Base-by-base conservation (phyloP, 2,329 filamentous ascomycete genomes). In the Pseudogymnoascus sp. region DNA sequence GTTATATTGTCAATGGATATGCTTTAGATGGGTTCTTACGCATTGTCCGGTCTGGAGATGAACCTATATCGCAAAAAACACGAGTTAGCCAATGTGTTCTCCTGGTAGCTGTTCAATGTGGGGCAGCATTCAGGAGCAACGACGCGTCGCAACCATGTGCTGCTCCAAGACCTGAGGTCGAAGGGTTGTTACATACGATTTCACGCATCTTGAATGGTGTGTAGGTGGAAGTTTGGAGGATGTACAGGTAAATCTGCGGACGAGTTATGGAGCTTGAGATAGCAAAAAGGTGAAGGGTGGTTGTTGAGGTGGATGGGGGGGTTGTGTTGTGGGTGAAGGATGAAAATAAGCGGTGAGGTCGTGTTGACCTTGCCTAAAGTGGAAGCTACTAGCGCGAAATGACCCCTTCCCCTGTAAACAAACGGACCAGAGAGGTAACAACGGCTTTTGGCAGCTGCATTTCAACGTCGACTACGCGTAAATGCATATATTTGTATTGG, bases 1-100 rank as follows among this genome's bases (percentile, higher is more conserved):
- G 64, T 52, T 40, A 55, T 40, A 18, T 36, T 39, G 60, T 64
- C 58, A 64, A 45, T 64, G 63, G 52, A 60, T 48, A 33, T 48
- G 48, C 35, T 29, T 12, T 27, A n/a, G 7, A 25, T 40, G 29
- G 27, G 39, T 62, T 85, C 87, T 82, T 87, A 97, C 93, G 84
- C 94, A 97, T 87, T 99, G 94, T 80, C 94, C 94, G 85, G 94
- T 99, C 84, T 99, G 94, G 74, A 99, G 92, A 82, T 99, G 94
- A 81, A 97, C 93, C 93, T 97, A 76, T 83, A 74, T 61, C 69
- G 72, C 74, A 73, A 78, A 78, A 74, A 75, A 67, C 65, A 69
- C 63, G 68, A 66, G 74, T 84, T 87, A 81, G 89, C 86, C 79
- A 72, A 74, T 74, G 71, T 72, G 67, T 58, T 72, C 74, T 74